A percentile compares a stretch with the other conserved stretches of the same genome.
These are phyloP conservation scores for Trichothecium roseum DNA, from an alignment of 2,329 filamentous ascomycete genomes.

Conservation along the genomic window DNA sequence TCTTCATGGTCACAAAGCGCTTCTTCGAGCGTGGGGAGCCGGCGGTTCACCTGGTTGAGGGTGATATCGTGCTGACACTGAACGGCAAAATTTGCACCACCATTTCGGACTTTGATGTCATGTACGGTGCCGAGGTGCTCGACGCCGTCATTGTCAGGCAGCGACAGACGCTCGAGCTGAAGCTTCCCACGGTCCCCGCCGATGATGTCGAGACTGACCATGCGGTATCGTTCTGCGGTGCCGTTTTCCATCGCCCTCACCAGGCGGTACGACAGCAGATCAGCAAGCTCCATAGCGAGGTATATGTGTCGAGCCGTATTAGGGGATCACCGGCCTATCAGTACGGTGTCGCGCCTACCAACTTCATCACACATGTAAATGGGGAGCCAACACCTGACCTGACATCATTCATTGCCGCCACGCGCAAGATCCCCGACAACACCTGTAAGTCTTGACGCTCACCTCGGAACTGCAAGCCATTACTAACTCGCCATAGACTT, in stretches of 20 bases:
- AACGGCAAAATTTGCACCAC: conserved; percentile 90
- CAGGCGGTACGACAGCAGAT: conserved; percentile 97
- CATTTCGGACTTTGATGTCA: conserved; percentile 85
- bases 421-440: conserved; percentile 85
- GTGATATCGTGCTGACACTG: conserved; percentile 83
- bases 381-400: conserved; percentile 76
- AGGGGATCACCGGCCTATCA: conserved; percentile 77
- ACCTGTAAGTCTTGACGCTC: conserved; percentile 52
- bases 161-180: conserved; percentile 65
- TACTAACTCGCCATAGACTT: conserved; percentile 50
- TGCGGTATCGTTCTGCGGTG: conserved; percentile 90
- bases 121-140: conserved; percentile 81
- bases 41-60: conserved; percentile 61
- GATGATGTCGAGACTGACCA: conserved; percentile 87
- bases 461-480: too few relatives aligned
- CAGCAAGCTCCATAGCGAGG: conserved; percentile 87
- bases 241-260: conserved; percentile 84
- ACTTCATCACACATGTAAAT: conserved; percentile 96
- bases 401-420: conserved; percentile 67
- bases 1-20: conserved; percentile 97
- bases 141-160: conserved; percentile 82
- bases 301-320: conserved; percentile 85
- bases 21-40: conserved; percentile 48
- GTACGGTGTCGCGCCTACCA: conserved; percentile 88
- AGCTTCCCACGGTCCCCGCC: conserved; percentile 76